Conservation (phyloP, 1,284 basidiomycete species). For the Cutaneotrichosporon spelunceum region DNA sequence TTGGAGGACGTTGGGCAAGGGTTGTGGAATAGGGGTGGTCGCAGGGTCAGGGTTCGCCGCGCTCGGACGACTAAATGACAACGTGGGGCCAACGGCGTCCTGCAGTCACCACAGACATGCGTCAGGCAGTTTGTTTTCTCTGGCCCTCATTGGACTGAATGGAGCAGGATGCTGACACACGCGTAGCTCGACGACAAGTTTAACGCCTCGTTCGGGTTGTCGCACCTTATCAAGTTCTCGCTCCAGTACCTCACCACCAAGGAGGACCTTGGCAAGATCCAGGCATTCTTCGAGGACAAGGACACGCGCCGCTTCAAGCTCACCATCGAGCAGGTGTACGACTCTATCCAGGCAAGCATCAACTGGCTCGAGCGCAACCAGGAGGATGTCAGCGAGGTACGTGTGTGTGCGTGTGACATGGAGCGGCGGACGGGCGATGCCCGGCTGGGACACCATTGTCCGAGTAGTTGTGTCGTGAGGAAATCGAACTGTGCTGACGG, state of each 20-base stretch:
- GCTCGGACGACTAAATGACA: not conserved
- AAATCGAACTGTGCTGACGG: too few species aligned
- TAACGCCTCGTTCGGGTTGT: conserved; percentile 62
- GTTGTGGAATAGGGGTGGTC: not conserved
- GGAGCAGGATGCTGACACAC: not conserved
- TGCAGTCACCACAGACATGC: not conserved
- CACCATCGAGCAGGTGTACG: conserved; percentile 56
- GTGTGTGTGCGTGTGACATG: conserved; percentile 18
- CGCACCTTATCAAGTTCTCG: conserved; percentile 55
- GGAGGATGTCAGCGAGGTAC: conserved; percentile 53
- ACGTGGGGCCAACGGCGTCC: not conserved
- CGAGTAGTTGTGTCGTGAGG: too few species aligned
- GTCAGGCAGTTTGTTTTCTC: too few species aligned
- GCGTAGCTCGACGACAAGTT: conserved; percentile 67
- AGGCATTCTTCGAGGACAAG: conserved; percentile 62
- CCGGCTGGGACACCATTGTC: conserved; percentile 17
- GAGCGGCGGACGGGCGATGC: not conserved
- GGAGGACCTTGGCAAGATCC: conserved; percentile 67
- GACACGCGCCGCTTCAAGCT: conserved; percentile 54
- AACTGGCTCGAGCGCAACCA: conserved; percentile 57
- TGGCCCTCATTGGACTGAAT: not conserved
- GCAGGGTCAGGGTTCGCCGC: not conserved
- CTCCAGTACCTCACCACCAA: conserved; percentile 64
- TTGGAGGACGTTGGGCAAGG: not conserved
- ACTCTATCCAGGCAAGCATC: conserved; percentile 55